Percentiles rank a stretch among this genome's conserved stretches.
These are phyloP conservation scores for Podila minutissima DNA, from an alignment of 192 early-diverging fungal species.

Conservation along the genomic window DNA sequence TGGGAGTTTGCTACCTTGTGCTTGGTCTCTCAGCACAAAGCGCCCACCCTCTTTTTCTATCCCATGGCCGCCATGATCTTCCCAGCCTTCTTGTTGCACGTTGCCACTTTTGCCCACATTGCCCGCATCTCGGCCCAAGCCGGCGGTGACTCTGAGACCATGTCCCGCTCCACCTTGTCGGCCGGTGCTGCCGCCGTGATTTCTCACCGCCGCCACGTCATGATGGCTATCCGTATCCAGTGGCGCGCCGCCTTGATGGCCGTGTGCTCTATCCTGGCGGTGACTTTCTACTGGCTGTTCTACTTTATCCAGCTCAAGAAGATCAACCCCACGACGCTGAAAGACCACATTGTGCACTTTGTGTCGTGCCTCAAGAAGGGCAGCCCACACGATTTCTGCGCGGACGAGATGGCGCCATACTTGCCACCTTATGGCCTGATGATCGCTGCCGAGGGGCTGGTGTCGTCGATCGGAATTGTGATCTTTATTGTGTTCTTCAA, in stretches of 20 bases:
- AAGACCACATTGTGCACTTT: conserved; percentile 34
- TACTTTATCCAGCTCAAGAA: conserved; percentile 56
- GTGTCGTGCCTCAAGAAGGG: conserved; percentile 45
- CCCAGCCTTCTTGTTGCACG: conserved; percentile 59
- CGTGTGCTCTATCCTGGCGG: conserved; percentile 41
- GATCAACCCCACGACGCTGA: conserved; percentile 17
- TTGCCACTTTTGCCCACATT: conserved; percentile 62
- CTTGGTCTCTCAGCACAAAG: conserved; percentile 51
- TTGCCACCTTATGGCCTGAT: conserved; percentile 58
- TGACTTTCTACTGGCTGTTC: conserved; percentile 67
- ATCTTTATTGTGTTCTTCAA: conserved; percentile 61
- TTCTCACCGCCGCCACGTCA: conserved; percentile 55
- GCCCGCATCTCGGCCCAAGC: conserved; percentile 48
- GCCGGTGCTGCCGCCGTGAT: conserved; percentile 28
- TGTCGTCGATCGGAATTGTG: conserved; percentile 54
- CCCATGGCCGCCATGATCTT: conserved; percentile 60
- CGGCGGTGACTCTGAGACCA: conserved; percentile 38
- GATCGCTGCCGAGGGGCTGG: conserved; percentile 57
- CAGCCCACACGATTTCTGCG: conserved; percentile 51
- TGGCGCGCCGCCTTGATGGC: conserved; percentile 65
- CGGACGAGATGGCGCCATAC: conserved; percentile 23
- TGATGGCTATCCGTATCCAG: conserved; percentile 61
- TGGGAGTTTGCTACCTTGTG: conserved; percentile 64
- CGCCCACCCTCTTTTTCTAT: conserved; percentile 60
- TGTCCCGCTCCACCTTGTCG: conserved; percentile 38